Conservation (phyloP, 257 asterid genomes). For the Haberlea rhodopensis region DNA sequence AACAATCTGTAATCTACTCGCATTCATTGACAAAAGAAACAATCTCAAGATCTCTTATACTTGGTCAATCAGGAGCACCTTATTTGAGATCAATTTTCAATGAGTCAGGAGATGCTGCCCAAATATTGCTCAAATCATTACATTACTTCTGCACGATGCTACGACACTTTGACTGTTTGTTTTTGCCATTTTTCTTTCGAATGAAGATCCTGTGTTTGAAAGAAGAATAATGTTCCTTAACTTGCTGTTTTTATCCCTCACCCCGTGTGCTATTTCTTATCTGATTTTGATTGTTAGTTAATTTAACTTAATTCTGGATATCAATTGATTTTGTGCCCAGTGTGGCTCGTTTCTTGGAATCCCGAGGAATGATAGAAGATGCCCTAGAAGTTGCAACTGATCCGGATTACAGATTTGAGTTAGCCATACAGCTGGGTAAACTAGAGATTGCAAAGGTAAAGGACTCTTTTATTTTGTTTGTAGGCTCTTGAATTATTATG, state of each 20-base stretch:
- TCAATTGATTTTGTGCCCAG: slow-evolving; percentile 35
- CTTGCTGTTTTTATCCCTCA: slow-evolving; percentile 2
- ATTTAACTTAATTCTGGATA: slow-evolving; percentile 23
- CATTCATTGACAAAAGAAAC: slow-evolving; percentile 14
- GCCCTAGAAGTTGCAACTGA: slow-evolving; percentile 94
- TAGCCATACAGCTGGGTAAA: slow-evolving; percentile 87
- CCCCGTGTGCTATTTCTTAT: slow-evolving; percentile 20
- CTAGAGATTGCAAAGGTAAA: slow-evolving; percentile 85
- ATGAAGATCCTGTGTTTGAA: slow-evolving; percentile 8
- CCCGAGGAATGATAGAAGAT: slow-evolving; percentile 91
- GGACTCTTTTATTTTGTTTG: slow-evolving; percentile 9
- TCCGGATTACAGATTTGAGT: slow-evolving; percentile 93
- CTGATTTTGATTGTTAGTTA: slow-evolving; percentile 8
- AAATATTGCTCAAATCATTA: neutral
- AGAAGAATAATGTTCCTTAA: neutral
- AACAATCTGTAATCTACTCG: slow-evolving; percentile 14
- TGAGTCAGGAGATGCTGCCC: slow-evolving; percentile 3
- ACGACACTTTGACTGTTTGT: neutral
- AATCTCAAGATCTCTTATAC: neutral
- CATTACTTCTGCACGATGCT: slow-evolving; percentile 9
- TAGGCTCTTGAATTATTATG: slow-evolving; percentile 7
- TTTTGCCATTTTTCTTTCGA: neutral
- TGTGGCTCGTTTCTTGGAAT: slow-evolving; percentile 94
- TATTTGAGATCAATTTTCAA: slow-evolving; percentile 2
- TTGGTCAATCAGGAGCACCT: slow-evolving; percentile 8